Evolutionary conservation across 805 yeast genomes (phyloP).

Genomic region (Sungouiozyma ichnusensis): DNA sequence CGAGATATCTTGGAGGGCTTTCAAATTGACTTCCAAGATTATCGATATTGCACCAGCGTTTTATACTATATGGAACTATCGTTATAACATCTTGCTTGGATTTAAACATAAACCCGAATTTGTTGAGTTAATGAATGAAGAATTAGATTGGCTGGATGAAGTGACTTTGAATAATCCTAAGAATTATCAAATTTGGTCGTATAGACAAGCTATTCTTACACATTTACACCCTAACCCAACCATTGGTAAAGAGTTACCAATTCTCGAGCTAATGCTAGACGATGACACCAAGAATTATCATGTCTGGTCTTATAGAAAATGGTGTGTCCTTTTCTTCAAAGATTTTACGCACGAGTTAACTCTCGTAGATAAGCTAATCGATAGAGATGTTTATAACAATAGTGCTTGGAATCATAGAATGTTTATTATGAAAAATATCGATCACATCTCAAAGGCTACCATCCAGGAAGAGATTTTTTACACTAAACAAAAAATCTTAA

Average conservation of each 20-base stretch:
- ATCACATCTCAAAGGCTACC: conserved; percentile 7
- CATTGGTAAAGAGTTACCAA: conserved; percentile 48
- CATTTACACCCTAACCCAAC: conserved; percentile 26
- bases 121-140: conserved; percentile 29
- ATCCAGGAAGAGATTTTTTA: conserved; percentile 42
- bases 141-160: conserved; percentile 70
- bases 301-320: conserved; percentile 87
- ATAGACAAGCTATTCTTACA: conserved; percentile 55
- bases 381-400: conserved; percentile 69
- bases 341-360: conserved; percentile 41
- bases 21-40: conserved; percentile 51
- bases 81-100: conserved; percentile 41
- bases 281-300: conserved; percentile 89
- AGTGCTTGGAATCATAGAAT: conserved; percentile 89
- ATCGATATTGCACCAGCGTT: conserved; percentile 75
- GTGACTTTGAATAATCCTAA: conserved; percentile 70
- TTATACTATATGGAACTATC: conserved; percentile 79
- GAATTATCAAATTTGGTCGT: conserved; percentile 96
- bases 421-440: conserved; percentile 36
- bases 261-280: conserved; percentile 55
- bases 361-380: conserved; percentile 40
- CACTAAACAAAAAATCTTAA: conserved; percentile 37
- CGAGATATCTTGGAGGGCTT: conserved; percentile 64
- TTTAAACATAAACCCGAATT: conserved; percentile 25
- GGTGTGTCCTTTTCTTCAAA: conserved; percentile 57